phyloP scores from a whole-genome alignment of 2,329 filamentous ascomycete genomes.

The Fonsecaea pugnacius region DNA sequence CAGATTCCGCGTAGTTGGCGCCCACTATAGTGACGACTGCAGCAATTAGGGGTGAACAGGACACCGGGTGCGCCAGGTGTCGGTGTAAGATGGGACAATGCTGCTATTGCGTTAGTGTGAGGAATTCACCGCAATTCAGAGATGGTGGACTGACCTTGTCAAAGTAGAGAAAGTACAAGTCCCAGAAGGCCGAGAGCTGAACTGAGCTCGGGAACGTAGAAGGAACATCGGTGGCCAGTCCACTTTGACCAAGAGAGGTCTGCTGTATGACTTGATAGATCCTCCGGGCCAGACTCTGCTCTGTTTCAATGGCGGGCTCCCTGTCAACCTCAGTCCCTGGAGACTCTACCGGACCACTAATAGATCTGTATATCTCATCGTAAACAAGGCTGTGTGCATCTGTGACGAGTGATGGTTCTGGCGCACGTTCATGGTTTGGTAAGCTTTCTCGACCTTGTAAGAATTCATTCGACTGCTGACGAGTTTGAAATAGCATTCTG shows the following conservation, averaged over 20 bases:
- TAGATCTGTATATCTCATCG: not conserved
- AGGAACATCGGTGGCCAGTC: not conserved
- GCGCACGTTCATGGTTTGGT: not conserved
- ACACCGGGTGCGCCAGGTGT: not conserved
- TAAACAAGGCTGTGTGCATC: not conserved
- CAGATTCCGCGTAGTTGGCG: not conserved
- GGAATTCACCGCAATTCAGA: not conserved
- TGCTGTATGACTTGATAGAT: not conserved
- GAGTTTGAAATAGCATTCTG: not conserved
- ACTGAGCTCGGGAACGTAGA: not conserved
- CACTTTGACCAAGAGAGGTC: not conserved
- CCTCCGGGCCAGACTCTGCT: not conserved
- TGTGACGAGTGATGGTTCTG: not conserved
- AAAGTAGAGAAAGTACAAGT: conserved; percentile 3
- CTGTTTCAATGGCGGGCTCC: not conserved
- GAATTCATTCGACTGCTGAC: not conserved
- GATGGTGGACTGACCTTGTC: not conserved
- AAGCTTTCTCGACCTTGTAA: not conserved
- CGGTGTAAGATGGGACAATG: not conserved
- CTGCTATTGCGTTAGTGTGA: not conserved
- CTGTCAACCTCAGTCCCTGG: not conserved
- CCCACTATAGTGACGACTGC: not conserved
- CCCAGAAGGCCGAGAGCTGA: conserved; percentile 4
- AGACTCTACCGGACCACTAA: not conserved
- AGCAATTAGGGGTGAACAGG: not conserved